A percentile compares a stretch with the other conserved stretches of the same genome.
These are phyloP conservation scores for Posidonia oceanica DNA, from an alignment of 116 monocot genomes.

Conservation along the genomic window DNA sequence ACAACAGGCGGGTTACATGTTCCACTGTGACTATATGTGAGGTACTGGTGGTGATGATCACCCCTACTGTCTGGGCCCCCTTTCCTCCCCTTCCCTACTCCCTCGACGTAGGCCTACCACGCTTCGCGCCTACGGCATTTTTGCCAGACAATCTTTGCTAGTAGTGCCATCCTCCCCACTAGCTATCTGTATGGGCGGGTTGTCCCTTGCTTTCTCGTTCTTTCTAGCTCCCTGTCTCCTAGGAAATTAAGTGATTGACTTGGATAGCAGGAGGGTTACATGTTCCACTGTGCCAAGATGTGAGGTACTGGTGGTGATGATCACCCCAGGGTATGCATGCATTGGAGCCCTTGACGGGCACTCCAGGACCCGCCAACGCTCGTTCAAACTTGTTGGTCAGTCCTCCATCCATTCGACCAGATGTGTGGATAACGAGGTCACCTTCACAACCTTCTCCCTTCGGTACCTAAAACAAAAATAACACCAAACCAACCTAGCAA, in stretches of 20 bases:
- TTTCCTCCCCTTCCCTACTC: not conserved
- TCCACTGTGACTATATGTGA: too few relatives aligned
- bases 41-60: too few relatives aligned
- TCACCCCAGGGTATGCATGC: conserved; percentile 13
- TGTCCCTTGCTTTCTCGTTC: conserved; percentile 17
- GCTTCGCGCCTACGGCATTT: conserved; percentile 8
- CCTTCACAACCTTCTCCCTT: conserved; percentile 35
- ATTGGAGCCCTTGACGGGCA: conserved; percentile 11
- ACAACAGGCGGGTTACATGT: too few relatives aligned
- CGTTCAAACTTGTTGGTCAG: conserved; percentile 8
- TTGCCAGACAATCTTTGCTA: conserved; percentile 9
- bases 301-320: conserved; percentile 15
- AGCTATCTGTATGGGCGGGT: conserved; percentile 34
- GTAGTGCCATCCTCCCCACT: conserved; percentile 29
- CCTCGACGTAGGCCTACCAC: conserved; percentile 7
- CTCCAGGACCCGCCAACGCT: conserved; percentile 16
- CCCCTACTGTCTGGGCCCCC: too few relatives aligned
- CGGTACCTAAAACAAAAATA: conserved; percentile 7
- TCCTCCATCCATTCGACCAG: conserved; percentile 24
- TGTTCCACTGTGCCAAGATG: conserved; percentile 10
- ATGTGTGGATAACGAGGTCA: conserved; percentile 34
- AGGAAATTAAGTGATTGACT: not conserved
- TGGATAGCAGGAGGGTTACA: too few relatives aligned
- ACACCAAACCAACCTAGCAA: conserved; percentile 3
- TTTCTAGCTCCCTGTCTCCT: conserved; percentile 3